Percentiles rank a stretch among this genome's conserved stretches.
These are phyloP conservation scores for Pisolithus tinctorius DNA, from an alignment of 768 basidiomycete species.

Conservation along the genomic window DNA sequence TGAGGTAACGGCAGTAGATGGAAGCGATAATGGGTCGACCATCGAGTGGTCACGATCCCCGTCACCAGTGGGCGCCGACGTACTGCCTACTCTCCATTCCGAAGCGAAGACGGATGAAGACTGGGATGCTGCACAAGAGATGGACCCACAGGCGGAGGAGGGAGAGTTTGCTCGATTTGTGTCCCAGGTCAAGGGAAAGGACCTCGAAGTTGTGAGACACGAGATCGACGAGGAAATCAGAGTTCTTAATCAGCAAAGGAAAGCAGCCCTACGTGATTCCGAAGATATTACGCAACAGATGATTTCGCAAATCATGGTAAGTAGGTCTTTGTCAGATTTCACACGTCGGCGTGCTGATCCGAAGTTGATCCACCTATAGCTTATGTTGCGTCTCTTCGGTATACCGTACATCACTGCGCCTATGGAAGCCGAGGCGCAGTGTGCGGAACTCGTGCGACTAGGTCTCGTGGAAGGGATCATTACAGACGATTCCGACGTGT, in stretches of 20 bases:
- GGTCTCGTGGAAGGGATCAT: conserved; percentile 94
- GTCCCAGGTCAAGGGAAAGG: conserved; percentile 83
- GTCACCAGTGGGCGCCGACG: conserved; percentile 19
- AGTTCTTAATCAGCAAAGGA: conserved; percentile 73
- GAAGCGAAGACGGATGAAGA: conserved; percentile 32
- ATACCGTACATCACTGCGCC: conserved; percentile 98
- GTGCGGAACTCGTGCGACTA: conserved; percentile 81
- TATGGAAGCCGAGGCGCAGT: conserved; percentile 99
- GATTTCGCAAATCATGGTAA: conserved; percentile 77
- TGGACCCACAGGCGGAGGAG: conserved; percentile 72
- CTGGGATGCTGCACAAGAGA: conserved; percentile 85
- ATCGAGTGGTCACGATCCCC: conserved; percentile 36
- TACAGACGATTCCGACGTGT: conserved; percentile 98
- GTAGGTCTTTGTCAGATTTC: conserved; percentile 10
- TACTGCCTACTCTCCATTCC: conserved; percentile 12
- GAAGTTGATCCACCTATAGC: conserved; percentile 35
- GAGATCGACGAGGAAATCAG: conserved; percentile 94
- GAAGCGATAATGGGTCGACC: conserved; percentile 19
- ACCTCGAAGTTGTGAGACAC: conserved; percentile 70
- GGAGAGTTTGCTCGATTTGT: conserved; percentile 90
- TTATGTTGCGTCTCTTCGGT: conserved; percentile 87
- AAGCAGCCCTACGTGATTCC: conserved; percentile 86
- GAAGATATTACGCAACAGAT: conserved; percentile 95
- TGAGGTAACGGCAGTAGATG: conserved; percentile 1
- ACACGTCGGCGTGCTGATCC: not conserved